Conservation (phyloP, 345 rosid genomes). For the Euclidium syriacum region DNA sequence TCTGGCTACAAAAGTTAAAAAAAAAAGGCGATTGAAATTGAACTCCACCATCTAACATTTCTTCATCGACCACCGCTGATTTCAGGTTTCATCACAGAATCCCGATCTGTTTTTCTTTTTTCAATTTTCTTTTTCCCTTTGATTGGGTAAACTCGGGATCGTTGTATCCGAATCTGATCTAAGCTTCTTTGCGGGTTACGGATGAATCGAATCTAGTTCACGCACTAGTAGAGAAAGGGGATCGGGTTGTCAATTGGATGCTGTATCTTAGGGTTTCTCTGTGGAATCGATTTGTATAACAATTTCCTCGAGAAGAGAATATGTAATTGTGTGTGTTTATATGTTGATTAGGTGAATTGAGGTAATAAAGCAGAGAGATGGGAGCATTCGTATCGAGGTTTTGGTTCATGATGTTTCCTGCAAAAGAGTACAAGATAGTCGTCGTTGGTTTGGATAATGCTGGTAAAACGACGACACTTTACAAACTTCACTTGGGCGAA, state of each 20-base stretch:
- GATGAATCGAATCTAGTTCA: not conserved
- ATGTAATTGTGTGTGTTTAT: not conserved
- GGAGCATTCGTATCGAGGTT: slow-evolving; percentile 82
- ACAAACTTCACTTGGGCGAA: slow-evolving; percentile 88
- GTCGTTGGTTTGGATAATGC: slow-evolving; percentile 98
- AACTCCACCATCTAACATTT: not conserved
- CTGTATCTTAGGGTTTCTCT: not conserved
- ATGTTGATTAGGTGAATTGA: not conserved
- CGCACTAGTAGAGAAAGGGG: not conserved
- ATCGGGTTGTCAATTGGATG: not conserved
- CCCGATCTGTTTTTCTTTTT: not conserved
- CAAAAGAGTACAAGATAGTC: slow-evolving; percentile 94
- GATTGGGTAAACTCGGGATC: not conserved
- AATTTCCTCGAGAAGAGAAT: not conserved
- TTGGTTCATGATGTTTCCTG: slow-evolving; percentile 96
- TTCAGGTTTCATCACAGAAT: slow-evolving; percentile 15
- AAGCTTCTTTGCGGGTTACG: slow-evolving; percentile 1
- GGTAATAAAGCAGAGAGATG: slow-evolving; percentile 32
- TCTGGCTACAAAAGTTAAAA: too few species aligned
- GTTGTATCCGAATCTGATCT: slow-evolving; percentile 3
- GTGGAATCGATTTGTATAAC: not conserved
- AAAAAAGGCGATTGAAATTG: not conserved
- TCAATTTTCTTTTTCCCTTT: not conserved
- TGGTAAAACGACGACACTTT: slow-evolving; percentile 95
- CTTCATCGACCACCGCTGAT: not conserved